A percentile compares a stretch with the other conserved stretches of the same genome.
These are phyloP conservation scores for Eucalyptus pauciflora DNA, from an alignment of 345 rosid species.

Conservation along the genomic window DNA sequence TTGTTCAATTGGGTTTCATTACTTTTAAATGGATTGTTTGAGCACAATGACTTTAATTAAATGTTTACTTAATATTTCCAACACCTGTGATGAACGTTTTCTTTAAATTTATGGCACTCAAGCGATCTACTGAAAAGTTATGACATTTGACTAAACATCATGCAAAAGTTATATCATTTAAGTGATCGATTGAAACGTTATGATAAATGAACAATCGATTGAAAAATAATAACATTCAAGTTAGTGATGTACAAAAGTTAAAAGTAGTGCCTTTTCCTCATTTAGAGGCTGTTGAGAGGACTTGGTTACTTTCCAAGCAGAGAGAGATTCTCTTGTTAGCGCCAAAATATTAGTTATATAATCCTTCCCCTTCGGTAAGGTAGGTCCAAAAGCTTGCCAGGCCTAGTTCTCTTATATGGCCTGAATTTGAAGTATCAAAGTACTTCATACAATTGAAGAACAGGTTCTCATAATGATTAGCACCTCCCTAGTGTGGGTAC, in stretches of 20 bases:
- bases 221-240: not conserved
- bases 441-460: not conserved
- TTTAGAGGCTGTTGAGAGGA: not conserved
- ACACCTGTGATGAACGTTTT: rapidly evolving
- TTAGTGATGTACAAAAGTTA: not conserved
- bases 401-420: not conserved
- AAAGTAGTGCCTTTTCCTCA: not conserved
- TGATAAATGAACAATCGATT: not conserved
- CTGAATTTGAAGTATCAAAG: not conserved
- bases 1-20: not conserved
- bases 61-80: not conserved
- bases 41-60: not conserved
- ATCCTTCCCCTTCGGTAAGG: not conserved
- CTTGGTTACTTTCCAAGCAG: not conserved
- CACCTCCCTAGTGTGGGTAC: not conserved
- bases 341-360: not conserved
- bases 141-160: too few species aligned
- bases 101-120: not conserved
- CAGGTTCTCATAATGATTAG: not conserved
- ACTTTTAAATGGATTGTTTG: not conserved
- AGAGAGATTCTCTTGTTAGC: not conserved
- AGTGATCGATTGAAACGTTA: too few species aligned
- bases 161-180: too few species aligned
- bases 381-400: not conserved
- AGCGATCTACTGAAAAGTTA: too few species aligned